Evolutionary conservation across 176 grass and related monocot genomes (phyloP).

Genomic region (Rhynchospora tenuis): DNA sequence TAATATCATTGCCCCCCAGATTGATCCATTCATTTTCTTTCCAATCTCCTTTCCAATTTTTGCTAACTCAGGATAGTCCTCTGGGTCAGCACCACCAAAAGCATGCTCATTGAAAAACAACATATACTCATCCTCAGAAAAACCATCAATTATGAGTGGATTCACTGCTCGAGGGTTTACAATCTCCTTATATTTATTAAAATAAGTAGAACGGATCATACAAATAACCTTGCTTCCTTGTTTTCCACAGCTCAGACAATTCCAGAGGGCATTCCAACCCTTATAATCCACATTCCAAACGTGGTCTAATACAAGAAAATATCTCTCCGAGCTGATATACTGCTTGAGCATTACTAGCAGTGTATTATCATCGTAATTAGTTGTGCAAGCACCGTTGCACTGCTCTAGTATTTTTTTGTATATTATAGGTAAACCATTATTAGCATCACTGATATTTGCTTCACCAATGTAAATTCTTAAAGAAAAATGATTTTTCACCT

Average conservation of each 20-base stretch:
- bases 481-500: slow-evolving; percentile 23
- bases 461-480: neutral
- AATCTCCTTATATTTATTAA: neutral
- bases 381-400: neutral
- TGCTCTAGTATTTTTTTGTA: neutral
- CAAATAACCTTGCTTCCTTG: slow-evolving; percentile 18
- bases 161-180: neutral
- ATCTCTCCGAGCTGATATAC: neutral
- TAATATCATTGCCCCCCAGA: neutral
- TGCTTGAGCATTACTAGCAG: neutral
- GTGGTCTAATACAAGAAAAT: slow-evolving; percentile 10
- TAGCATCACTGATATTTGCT: neutral
- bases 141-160: neutral
- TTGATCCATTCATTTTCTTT: neutral
- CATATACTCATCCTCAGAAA: slow-evolving; percentile 23
- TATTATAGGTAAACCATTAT: neutral
- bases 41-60: neutral
- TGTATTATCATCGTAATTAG: neutral
- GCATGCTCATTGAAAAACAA: slow-evolving; percentile 27
- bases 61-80: slow-evolving; percentile 9
- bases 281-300: neutral
- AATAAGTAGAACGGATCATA: neutral
- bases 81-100: slow-evolving; percentile 28
- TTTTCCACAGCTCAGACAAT: neutral
- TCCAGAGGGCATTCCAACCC: neutral